Conservation (phyloP, 495 filamentous ascomycete species). For the Penicillium soppii region DNA sequence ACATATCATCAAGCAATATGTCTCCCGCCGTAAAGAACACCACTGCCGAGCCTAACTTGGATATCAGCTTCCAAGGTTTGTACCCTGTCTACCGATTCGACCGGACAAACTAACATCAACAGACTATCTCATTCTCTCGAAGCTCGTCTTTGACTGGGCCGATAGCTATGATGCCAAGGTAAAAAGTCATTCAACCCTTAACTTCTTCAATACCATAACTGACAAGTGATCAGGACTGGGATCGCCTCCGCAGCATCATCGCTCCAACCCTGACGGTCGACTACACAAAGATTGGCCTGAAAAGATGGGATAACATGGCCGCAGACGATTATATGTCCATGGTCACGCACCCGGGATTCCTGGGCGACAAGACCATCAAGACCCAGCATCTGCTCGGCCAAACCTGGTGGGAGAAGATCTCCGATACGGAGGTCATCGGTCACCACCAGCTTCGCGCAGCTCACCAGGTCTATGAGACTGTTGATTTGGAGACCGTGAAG, state of each 20-base stretch:
- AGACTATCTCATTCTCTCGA: slow-evolving; percentile 29
- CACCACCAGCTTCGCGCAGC: slow-evolving; percentile 78
- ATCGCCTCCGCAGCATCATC: slow-evolving; percentile 66
- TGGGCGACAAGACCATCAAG: slow-evolving; percentile 68
- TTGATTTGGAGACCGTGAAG: slow-evolving; percentile 25
- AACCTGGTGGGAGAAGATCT: slow-evolving; percentile 68
- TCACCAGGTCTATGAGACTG: slow-evolving; percentile 49
- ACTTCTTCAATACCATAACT: background rate
- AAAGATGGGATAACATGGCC: slow-evolving; percentile 68
- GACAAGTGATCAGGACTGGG: slow-evolving; percentile 56
- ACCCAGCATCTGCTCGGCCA: slow-evolving; percentile 78
- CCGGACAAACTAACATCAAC: slow-evolving; percentile 2
- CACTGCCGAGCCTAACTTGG: slow-evolving; percentile 23
- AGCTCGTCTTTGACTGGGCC: slow-evolving; percentile 66
- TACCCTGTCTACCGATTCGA: background rate
- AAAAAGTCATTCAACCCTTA: background rate
- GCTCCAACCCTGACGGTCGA: slow-evolving; percentile 70
- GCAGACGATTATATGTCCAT: slow-evolving; percentile 71
- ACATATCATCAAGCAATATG: slow-evolving; percentile 9
- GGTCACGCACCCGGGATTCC: slow-evolving; percentile 62
- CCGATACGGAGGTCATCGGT: slow-evolving; percentile 65
- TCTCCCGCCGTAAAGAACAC: slow-evolving; percentile 24
- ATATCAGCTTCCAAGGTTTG: slow-evolving; percentile 30
- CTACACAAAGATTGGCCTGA: slow-evolving; percentile 73
- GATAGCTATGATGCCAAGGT: slow-evolving; percentile 77